Evolutionary conservation across 2,329 filamentous ascomycete species (phyloP).

Genomic region (Cladophialophora immunda): DNA sequence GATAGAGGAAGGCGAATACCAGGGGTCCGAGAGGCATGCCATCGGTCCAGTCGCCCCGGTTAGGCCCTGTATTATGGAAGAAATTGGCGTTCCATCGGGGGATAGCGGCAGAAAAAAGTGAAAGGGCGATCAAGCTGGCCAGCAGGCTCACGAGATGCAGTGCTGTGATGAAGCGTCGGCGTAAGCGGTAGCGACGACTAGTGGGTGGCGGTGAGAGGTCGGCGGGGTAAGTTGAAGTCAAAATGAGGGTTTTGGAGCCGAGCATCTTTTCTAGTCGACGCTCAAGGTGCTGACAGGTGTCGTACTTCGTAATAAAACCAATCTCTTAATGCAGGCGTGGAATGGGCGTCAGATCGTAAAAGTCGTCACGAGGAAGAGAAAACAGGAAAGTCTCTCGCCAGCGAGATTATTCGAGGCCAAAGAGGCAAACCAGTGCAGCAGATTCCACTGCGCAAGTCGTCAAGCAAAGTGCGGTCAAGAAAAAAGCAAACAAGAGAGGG

Average conservation of each 20-base stretch:
- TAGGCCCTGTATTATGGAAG: slow-evolving; percentile 41
- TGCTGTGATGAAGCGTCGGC: slow-evolving; percentile 33
- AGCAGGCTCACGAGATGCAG: slow-evolving; percentile 39
- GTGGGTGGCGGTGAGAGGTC: slow-evolving; percentile 22
- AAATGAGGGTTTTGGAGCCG: slow-evolving; percentile 34
- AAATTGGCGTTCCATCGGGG: slow-evolving; percentile 44
- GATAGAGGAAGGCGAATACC: slow-evolving; percentile 33
- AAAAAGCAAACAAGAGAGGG: neutral
- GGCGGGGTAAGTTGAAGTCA: slow-evolving; percentile 33
- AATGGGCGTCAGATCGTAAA: neutral
- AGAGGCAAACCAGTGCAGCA: neutral
- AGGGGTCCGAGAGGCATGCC: slow-evolving; percentile 44
- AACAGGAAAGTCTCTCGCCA: slow-evolving; percentile 1
- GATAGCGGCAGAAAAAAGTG: slow-evolving; percentile 44
- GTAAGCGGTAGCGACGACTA: slow-evolving; percentile 24
- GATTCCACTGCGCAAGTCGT: neutral
- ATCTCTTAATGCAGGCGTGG: neutral
- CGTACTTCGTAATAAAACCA: neutral
- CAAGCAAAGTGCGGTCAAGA: slow-evolving; percentile 8
- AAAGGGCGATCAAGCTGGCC: slow-evolving; percentile 41
- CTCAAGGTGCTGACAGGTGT: slow-evolving; percentile 6
- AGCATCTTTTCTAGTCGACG: slow-evolving; percentile 18
- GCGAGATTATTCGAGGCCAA: slow-evolving; percentile 6
- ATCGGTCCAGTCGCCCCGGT: slow-evolving; percentile 46
- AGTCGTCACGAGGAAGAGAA: neutral